phyloP scores from a whole-genome alignment of 139 green algal species.

The Tetradesmus obliquus region DNA sequence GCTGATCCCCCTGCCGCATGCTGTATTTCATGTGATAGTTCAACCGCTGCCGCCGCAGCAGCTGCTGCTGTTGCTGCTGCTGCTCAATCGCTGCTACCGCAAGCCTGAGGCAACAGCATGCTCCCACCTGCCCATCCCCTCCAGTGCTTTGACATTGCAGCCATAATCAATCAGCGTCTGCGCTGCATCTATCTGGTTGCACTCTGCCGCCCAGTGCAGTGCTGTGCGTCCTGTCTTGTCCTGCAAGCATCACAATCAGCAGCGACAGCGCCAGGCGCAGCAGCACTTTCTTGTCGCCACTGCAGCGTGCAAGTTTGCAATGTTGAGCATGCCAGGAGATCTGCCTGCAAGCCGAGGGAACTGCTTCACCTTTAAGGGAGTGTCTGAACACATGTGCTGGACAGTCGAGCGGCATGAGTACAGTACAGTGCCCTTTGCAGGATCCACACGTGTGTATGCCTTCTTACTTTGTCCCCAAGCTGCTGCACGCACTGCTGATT shows the following conservation, averaged over 20 bases:
- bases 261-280: neutral
- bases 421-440: too few species aligned
- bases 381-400: too few species aligned
- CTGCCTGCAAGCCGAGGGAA: neutral
- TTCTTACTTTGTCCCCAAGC: too few species aligned
- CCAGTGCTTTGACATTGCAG: conserved; percentile 35
- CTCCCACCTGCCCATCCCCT: conserved; percentile 63
- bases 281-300: neutral
- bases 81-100: neutral
- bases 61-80: neutral
- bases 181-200: conserved; percentile 51
- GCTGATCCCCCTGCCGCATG: too few species aligned
- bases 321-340: neutral
- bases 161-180: conserved; percentile 67
- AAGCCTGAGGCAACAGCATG: neutral
- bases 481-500: too few species aligned
- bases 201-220: conserved; percentile 64
- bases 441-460: too few species aligned
- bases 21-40: too few species aligned
- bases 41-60: neutral
- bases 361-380: too few species aligned
- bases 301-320: neutral
- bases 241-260: conserved; percentile 2
- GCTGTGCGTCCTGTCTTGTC: conserved; percentile 61
- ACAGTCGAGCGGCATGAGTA: too few species aligned